Evolutionary conservation across 208 protist genomes (phyloP).

Genomic region (Trypanosomatidae sp.): DNA sequence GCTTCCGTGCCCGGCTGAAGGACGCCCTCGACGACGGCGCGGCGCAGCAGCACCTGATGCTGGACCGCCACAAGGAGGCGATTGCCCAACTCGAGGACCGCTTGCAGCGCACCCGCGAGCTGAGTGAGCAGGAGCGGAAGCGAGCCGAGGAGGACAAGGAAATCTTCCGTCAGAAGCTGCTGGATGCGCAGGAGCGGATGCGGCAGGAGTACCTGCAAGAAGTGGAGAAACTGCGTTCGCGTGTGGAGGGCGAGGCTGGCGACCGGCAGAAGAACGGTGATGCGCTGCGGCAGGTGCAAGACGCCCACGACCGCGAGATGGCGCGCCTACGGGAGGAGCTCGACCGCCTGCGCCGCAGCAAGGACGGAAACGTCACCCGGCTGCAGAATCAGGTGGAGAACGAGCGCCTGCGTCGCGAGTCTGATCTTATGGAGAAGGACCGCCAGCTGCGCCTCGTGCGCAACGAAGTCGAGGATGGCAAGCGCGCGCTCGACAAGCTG

Average conservation of each 20-base stretch:
- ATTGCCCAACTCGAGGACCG: constrained; percentile 42
- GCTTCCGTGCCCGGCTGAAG: constrained; percentile 30
- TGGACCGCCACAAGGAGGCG: constrained; percentile 40
- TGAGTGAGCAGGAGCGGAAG: constrained; percentile 49
- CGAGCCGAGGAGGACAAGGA: constrained; percentile 50
- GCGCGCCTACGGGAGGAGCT: constrained; percentile 42
- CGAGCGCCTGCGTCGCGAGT: constrained; percentile 37
- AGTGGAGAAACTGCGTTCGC: constrained; percentile 38
- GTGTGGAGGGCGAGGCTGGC: constrained; percentile 28
- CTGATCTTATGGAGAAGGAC: constrained; percentile 68
- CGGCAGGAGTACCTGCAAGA: constrained; percentile 47
- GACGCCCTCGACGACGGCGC: constrained; percentile 28
- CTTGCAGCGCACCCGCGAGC: constrained; percentile 49
- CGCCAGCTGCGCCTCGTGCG: constrained; percentile 50
- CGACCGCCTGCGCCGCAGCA: constrained; percentile 29
- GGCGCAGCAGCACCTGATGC: constrained; percentile 35
- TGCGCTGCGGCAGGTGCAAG: constrained; percentile 42
- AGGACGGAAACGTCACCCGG: constrained; percentile 39
- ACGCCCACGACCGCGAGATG: constrained; percentile 46
- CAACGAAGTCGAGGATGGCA: constrained; percentile 44
- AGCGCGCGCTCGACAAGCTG: constrained; percentile 35
- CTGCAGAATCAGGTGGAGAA: constrained; percentile 49
- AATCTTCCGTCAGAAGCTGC: constrained; percentile 25
- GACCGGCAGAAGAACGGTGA: constrained; percentile 45
- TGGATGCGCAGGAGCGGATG: constrained; percentile 32